Base-by-base conservation (phyloP, 129 eudicot species). In the Cynara cardunculus region DNA sequence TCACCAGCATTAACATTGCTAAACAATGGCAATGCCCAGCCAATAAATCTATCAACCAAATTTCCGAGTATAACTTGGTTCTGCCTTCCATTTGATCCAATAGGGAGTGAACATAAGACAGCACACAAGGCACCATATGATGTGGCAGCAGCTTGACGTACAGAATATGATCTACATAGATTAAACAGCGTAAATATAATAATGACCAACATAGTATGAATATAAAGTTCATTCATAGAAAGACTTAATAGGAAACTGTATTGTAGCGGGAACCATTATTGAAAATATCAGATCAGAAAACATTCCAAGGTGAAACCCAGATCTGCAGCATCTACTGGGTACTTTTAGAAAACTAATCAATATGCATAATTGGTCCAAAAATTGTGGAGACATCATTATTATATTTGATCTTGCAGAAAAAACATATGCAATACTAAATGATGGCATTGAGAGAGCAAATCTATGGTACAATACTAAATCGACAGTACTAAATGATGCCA, bases 101-200 rank as follows among this genome's bases (percentile, higher is more conserved):
- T 68, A 19, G 89, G 86, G 66, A 92, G 83, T 46, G 97, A 96
- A 83, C 93, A 87, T 77, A 96, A 77, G 28, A 91, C 94, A 72
- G 99, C 89, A 86, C 98, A 91, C 71, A 96, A 78, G 46, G 99
- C 98, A 77, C 99, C 99, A 73, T 96, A 96, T 62, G 95, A 89
- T 71, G 93, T 89, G 31, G 95, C 97, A 4, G 98, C 99, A 82
- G 97, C 94, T 82, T 86, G 98, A 71, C 98, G 97, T 71, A 96
- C 98, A 4, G 88, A 44, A 85, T 89, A 87, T 69, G 92, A 96
- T 78, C 99, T 96, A 80, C 31, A 65, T 81, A 69, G 73, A 73
- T 81, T 69, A 39, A 67, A 56, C 53, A 72, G 18, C 67, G 26
- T 30, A 80, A 81, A 14, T 24, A 76, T 62, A 82, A 37, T 21